Evolutionary conservation across 345 rosid genomes (phyloP).

Genomic region (Eucalyptus caleyi): DNA sequence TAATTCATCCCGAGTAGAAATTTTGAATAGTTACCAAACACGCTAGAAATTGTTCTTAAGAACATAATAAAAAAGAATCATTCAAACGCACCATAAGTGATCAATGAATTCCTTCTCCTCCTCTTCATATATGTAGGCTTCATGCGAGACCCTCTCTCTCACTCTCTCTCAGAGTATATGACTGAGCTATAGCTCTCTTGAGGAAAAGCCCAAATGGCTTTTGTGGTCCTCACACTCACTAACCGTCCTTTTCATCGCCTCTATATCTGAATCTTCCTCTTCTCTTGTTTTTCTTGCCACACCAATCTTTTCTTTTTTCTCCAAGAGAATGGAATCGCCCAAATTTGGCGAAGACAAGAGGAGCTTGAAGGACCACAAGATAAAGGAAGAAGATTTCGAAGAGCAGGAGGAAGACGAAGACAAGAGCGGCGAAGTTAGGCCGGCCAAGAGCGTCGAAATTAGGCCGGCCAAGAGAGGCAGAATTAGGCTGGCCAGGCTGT

Average conservation of each 20-base stretch:
- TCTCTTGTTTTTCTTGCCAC: neutral
- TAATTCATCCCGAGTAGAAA: too few species aligned
- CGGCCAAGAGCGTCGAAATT: conserved; percentile 10
- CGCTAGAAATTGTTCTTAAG: too few species aligned
- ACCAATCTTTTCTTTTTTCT: neutral
- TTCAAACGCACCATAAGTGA: too few species aligned
- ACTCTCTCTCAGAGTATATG: neutral
- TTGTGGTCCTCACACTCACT: neutral
- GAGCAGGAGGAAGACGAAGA: conserved; percentile 41
- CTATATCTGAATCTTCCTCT: neutral
- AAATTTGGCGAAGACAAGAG: conserved; percentile 45
- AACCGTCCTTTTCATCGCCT: neutral
- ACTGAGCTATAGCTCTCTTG: neutral
- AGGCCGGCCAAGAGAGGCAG: too few species aligned
- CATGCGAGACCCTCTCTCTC: neutral
- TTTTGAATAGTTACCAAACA: too few species aligned
- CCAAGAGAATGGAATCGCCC: conserved; percentile 24
- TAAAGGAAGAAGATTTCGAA: conserved; percentile 32
- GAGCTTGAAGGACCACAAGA: conserved; percentile 8
- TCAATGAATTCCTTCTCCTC: neutral
- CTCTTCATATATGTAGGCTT: neutral
- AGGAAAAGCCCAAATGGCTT: neutral
- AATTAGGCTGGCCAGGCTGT: too few species aligned
- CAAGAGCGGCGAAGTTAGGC: conserved; percentile 10
- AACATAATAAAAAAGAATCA: too few species aligned